Evolutionary conservation across 1,139 yeast genomes (phyloP).

Genomic region (Magnusiomyces suaveolens): DNA sequence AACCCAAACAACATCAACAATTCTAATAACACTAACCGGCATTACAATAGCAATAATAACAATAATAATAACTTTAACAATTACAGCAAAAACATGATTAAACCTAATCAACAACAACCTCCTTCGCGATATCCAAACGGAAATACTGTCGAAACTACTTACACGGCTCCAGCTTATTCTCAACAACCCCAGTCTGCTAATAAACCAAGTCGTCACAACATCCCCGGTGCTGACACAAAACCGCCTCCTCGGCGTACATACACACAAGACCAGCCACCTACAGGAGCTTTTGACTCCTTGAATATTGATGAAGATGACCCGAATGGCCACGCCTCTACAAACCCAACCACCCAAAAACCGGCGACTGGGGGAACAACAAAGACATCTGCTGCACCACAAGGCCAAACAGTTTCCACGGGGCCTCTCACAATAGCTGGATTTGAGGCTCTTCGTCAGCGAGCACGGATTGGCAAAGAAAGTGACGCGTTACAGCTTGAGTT

Average conservation of each 20-base stretch:
- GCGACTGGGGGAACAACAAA: not conserved
- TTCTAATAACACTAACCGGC: not conserved
- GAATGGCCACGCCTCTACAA: not conserved
- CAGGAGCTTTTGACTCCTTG: constrained; percentile 3
- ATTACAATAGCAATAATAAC: constrained; percentile 1
- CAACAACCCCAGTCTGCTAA: not conserved
- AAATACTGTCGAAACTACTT: not conserved
- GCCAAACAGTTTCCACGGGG: too few relatives aligned
- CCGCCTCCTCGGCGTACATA: constrained; percentile 27
- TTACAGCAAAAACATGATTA: constrained; percentile 8
- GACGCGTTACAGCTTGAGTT: constrained; percentile 31
- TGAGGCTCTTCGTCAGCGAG: constrained; percentile 26
- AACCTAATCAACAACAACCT: constrained; percentile 4
- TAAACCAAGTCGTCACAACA: not conserved
- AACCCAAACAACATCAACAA: constrained; percentile 4
- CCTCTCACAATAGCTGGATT: constrained; percentile 25
- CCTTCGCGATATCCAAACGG: too few relatives aligned
- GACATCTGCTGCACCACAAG: constrained; percentile 16
- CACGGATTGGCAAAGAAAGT: constrained; percentile 23
- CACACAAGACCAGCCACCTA: not conserved
- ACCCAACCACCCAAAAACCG: too few relatives aligned
- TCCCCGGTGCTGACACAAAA: constrained; percentile 8
- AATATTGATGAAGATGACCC: constrained; percentile 5
- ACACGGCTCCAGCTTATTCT: not conserved
- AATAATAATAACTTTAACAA: constrained; percentile 1